These are phyloP conservation scores for Plasmodium knowlesi DNA, from an alignment of 169 alveolate genomes.

Conservation along the genomic window DNA sequence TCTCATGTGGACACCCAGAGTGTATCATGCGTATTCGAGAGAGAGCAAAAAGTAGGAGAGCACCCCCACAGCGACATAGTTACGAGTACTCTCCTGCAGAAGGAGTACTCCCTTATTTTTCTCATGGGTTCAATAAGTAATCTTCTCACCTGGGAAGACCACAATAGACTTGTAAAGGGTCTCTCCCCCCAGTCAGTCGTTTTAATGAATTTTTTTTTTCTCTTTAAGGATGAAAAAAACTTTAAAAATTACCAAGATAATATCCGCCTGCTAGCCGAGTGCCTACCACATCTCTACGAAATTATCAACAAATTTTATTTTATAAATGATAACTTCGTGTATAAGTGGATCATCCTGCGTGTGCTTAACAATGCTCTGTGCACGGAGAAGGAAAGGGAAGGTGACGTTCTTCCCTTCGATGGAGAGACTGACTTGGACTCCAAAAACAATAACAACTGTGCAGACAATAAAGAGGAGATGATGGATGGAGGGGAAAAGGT, in stretches of 20 bases:
- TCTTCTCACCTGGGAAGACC: slow-evolving; percentile 13
- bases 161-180: slow-evolving; percentile 2
- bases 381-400: neutral
- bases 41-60: neutral
- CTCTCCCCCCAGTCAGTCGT: neutral
- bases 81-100: slow-evolving; percentile 31
- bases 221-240: neutral
- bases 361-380: slow-evolving; percentile 3
- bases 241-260: slow-evolving; percentile 1
- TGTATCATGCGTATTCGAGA: neutral
- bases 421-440: neutral
- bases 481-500: neutral
- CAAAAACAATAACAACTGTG: neutral
- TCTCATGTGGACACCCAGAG: neutral
- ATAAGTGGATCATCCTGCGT: slow-evolving; percentile 5
- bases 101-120: slow-evolving; percentile 40
- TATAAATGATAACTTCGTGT: slow-evolving; percentile 23
- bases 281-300: slow-evolving; percentile 9
- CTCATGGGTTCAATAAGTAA: slow-evolving; percentile 9
- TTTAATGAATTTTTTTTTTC: slow-evolving; percentile 43
- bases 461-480: too few relatives aligned
- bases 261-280: neutral
- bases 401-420: neutral
- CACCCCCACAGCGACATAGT: slow-evolving; percentile 9
- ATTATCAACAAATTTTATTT: neutral